Evolutionary conservation across 371 early-diverging fungal species (phyloP).

Genomic region (Haplosporangium sp.): DNA sequence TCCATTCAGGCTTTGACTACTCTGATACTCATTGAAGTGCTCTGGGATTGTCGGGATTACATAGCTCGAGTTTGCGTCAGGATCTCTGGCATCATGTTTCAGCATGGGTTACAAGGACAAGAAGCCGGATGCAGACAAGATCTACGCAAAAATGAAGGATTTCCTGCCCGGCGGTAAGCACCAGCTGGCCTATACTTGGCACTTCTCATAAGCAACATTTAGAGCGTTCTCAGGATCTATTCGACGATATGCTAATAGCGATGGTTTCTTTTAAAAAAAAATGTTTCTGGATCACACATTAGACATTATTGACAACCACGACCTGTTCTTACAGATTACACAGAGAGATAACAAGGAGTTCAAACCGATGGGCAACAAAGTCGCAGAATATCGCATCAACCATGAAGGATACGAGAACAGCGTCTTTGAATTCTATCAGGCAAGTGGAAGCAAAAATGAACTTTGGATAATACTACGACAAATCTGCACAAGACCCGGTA

Average conservation of each 20-base stretch:
- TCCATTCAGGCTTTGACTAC: no score
- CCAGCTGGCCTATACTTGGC: background rate
- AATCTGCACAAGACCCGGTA: no score
- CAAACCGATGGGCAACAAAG: constrained; percentile 77
- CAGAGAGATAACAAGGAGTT: constrained; percentile 69
- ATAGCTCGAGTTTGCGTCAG: constrained; percentile 81
- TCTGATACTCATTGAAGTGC: no score
- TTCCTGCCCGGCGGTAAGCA: constrained; percentile 60
- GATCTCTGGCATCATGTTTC: constrained; percentile 80
- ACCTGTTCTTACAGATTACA: constrained; percentile 71
- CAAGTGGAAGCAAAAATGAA: constrained; percentile 25
- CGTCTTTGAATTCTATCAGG: constrained; percentile 83
- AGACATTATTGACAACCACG: constrained; percentile 66
- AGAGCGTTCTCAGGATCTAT: no score
- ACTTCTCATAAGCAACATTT: no score
- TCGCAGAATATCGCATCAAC: constrained; percentile 70
- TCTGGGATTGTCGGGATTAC: background rate
- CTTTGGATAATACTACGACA: no score
- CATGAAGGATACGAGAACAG: constrained; percentile 56
- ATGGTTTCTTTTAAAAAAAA: background rate
- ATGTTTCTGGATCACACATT: background rate
- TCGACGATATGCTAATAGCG: no score
- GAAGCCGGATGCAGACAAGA: constrained; percentile 59
- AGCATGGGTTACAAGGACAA: constrained; percentile 67
- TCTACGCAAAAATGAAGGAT: constrained; percentile 58